phyloP scores from a whole-genome alignment of 345 rosid genomes.

The Lenwebbia sp. region DNA sequence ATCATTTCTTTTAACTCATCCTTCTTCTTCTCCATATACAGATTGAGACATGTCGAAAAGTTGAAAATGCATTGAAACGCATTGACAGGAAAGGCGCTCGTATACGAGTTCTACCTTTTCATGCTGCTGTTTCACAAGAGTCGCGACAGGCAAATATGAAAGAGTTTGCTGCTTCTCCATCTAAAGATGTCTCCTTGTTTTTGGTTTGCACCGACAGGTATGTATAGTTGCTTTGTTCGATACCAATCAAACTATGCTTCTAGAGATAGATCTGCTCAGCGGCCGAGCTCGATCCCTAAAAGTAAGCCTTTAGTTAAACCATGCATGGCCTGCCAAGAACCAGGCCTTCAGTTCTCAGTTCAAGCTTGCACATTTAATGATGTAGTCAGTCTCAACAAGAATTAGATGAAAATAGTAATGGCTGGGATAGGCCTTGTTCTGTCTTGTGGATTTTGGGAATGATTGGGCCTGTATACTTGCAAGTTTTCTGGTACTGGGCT shows the following conservation, averaged over 20 bases:
- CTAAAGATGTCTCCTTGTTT: slow-evolving; percentile 35
- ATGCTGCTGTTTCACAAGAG: slow-evolving; percentile 76
- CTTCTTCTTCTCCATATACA: slow-evolving; percentile 10
- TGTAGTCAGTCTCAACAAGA: neutral
- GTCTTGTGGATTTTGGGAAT: neutral
- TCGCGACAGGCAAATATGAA: slow-evolving; percentile 62
- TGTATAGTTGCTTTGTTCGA: neutral
- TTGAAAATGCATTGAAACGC: slow-evolving; percentile 76
- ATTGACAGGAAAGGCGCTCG: slow-evolving; percentile 51
- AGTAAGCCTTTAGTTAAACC: neutral
- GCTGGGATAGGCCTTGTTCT: neutral
- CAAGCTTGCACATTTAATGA: neutral
- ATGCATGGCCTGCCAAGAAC: neutral
- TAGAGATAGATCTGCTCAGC: neutral
- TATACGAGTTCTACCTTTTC: slow-evolving; percentile 61
- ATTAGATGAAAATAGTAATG: neutral
- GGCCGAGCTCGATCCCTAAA: neutral
- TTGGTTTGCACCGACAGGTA: slow-evolving; percentile 91
- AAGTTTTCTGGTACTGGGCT: neutral
- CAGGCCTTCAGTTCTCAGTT: neutral
- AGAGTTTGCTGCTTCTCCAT: slow-evolving; percentile 42
- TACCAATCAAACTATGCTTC: neutral
- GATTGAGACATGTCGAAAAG: slow-evolving; percentile 97
- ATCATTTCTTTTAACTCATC: neutral
- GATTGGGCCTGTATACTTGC: neutral